Evolutionary conservation across 2,329 filamentous ascomycete genomes (phyloP), one percentile per base, ranked within the genome.

Genomic region (Pseudonectria buxi): DNA sequence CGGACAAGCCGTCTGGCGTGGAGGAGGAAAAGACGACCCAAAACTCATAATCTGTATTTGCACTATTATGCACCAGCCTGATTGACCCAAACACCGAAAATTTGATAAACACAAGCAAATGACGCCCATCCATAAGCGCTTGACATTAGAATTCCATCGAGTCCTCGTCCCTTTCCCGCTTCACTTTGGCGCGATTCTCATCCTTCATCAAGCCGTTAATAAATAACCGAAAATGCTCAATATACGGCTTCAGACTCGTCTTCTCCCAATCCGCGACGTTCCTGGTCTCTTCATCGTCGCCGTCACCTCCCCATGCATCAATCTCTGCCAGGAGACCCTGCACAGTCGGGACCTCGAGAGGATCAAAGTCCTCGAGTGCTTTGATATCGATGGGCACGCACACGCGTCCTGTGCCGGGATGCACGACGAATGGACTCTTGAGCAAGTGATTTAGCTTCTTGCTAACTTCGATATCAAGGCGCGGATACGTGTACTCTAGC

Each of bases 361-460:
- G 92, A 55, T 96, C 86, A 52, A 98, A 98, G 4, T 81, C 74
- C 32, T 92, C 86, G 1, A 90, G 73, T 5, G 65, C 70, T 32
- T 55, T 66, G 1, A 78, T 75, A 57, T 96, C 86, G 52, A 98
- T 96, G 2, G 92, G 92, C 33, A 98, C 92, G 66, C 92, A 98
- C 6, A 98, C 86, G 36, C 90, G 71, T 1, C 92, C 90, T 0
- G 92, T 98, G 13, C 88, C 88, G 0, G 92, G 92, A 58, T 98
- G 92, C 26, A 98, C 82, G 41, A 95, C 90, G 55, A 98, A 98
- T 1, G 92, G 92, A 43, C 83, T 89, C 61, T 98, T 98, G 50
- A 98, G 80, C 72, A 98, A 78, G 73, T 98, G 92, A 67, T 95
- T 96, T 38, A 94, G 78, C 59, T 95, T 95, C 71, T 96, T 96